These are phyloP conservation scores for Carex myosuroides DNA, from an alignment of 176 grass and related monocot species.

Conservation along the genomic window DNA sequence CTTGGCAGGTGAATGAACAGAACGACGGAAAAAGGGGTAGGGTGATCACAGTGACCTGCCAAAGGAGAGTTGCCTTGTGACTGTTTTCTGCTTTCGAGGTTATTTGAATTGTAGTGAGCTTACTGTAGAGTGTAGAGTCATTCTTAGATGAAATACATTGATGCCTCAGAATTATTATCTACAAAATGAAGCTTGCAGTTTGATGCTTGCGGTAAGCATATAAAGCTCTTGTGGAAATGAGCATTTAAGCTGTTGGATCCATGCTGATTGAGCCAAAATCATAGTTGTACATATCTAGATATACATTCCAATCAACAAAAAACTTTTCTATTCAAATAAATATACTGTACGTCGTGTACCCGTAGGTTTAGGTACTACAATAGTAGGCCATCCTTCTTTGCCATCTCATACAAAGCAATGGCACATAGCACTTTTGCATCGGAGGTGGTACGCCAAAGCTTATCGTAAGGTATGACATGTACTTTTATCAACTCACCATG, in stretches of 20 bases:
- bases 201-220: background rate
- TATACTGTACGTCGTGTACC: background rate
- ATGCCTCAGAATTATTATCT: background rate
- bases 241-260: background rate
- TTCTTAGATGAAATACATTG: background rate
- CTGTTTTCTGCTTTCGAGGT: conserved; percentile 25
- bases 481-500: conserved; percentile 90
- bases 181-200: background rate
- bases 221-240: background rate
- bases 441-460: conserved; percentile 51
- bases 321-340: background rate
- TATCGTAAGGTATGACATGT: conserved; percentile 46
- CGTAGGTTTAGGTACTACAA: background rate
- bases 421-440: conserved; percentile 69
- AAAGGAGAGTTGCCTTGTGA: conserved; percentile 72
- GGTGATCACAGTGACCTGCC: conserved; percentile 24
- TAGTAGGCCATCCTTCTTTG: conserved; percentile 60
- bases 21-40: background rate
- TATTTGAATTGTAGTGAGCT: background rate
- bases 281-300: background rate
- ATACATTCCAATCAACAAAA: background rate
- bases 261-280: background rate
- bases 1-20: conserved; percentile 30
- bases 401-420: conserved; percentile 90
- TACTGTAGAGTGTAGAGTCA: background rate